Evolutionary conservation across 257 asterid genomes (phyloP).

Genomic region (Gentiana macrophylla): DNA sequence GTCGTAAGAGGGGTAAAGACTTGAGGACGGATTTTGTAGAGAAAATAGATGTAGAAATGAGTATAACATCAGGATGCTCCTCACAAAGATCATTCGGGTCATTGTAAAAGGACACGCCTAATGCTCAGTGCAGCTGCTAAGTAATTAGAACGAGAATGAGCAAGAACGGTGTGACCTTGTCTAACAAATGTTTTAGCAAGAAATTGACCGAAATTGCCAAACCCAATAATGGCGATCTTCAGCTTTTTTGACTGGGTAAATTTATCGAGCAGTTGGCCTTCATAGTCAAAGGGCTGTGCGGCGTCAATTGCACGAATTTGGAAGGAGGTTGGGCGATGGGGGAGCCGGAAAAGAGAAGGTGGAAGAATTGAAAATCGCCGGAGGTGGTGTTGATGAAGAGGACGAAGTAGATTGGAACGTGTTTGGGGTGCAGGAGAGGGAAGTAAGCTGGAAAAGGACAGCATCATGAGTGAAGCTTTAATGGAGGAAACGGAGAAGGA

Average conservation of each 20-base stretch:
- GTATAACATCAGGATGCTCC: conserved; percentile 55
- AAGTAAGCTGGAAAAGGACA: conserved; percentile 23
- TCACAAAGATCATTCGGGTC: conserved; percentile 25
- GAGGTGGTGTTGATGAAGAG: neutral
- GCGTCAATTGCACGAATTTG: conserved; percentile 52
- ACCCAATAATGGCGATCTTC: conserved; percentile 51
- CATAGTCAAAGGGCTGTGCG: conserved; percentile 59
- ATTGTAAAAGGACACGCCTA: conserved; percentile 39
- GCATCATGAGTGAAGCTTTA: conserved; percentile 16
- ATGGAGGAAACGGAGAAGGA: no score
- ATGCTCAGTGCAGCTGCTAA: conserved; percentile 38
- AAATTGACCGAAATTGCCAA: conserved; percentile 11
- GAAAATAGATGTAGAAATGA: neutral
- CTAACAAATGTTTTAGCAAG: no score
- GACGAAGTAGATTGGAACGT: conserved; percentile 13
- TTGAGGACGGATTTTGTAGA: no score
- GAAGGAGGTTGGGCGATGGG: conserved; percentile 19
- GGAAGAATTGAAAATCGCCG: conserved; percentile 8
- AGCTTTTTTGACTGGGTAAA: conserved; percentile 37
- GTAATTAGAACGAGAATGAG: no score
- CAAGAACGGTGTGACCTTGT: no score
- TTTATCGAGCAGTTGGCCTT: conserved; percentile 26
- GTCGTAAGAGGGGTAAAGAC: no score
- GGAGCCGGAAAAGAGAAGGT: conserved; percentile 7
- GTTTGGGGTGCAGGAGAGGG: conserved; percentile 19